Evolutionary conservation across 2,329 filamentous ascomycete species (phyloP), one percentile per base, ranked within the genome.

Genomic region (Davidsoniella virescens): DNA sequence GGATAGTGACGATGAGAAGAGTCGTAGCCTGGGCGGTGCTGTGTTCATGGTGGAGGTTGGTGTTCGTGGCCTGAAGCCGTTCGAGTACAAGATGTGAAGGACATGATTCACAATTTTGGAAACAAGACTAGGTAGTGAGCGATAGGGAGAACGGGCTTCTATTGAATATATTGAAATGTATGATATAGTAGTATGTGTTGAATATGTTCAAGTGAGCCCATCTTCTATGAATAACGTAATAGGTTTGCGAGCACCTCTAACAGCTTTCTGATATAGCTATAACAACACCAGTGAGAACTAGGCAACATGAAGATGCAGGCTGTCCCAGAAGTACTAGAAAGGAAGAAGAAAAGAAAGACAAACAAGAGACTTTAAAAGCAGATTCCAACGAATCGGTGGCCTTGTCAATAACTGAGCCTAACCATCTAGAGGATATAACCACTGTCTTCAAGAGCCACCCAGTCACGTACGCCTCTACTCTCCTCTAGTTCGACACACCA

Each of bases 401-500:
- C 29, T 9, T 33, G 12, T 4, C 3, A 3, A 33, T 33, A 12
- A 33, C 3, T 33, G 20, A 5, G 20, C 29, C 37, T 49, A 23
- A 16, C 39, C 14, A 33, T 40, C 25, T 51, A 54, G 14, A 54
- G 49, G 44, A 84, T 75, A 64, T 84, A 85, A 17, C 82, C 74
- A 17, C 79, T 78, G 46, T 71, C 71, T 3, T 76, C 80, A 25
- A 87, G 72, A 56, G 75, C 80, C 26, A 70, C 73, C 92, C 90
- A 96, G 52, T 76, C 74, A 52, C 92, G 77, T 44, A 94, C 75
- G 0, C 82, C 86, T 56, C 77, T 78, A 6, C 78, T 79, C 62
- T 98, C 90, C 62, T 96, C 92, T 26, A 98, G 70, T 65, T 95
- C 87, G 10, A 98, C 84, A 58, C 88, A 94, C 87, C 90, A 96